These are phyloP conservation scores for Vitis labrusca DNA, from an alignment of 164 flowering plant genomes.

Conservation along the genomic window DNA sequence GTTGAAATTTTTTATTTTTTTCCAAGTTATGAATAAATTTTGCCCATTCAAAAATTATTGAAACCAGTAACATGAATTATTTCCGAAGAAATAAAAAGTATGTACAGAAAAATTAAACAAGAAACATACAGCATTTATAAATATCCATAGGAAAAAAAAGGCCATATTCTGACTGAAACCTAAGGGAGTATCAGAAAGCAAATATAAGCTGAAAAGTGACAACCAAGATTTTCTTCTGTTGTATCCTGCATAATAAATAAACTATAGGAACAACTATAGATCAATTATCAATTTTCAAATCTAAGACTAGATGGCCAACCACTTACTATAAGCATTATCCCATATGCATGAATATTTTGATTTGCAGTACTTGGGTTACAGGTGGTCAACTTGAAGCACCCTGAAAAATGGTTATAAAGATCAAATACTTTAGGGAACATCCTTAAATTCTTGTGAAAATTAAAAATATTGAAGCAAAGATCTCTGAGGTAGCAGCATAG, in stretches of 20 bases:
- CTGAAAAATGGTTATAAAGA: slow-evolving; percentile 39
- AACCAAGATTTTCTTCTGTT: not conserved
- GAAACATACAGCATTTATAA: too few relatives aligned
- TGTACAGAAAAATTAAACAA: too few relatives aligned
- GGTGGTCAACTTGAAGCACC: slow-evolving; percentile 68
- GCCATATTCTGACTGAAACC: too few relatives aligned
- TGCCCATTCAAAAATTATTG: too few relatives aligned
- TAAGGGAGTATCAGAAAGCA: too few relatives aligned
- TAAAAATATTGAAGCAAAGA: not conserved
- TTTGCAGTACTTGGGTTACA: slow-evolving; percentile 59
- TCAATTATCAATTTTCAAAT: not conserved
- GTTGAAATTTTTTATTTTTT: too few relatives aligned
- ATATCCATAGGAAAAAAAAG: too few relatives aligned
- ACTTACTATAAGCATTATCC: slow-evolving; percentile 82
- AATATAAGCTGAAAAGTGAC: not conserved
- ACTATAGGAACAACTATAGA: not conserved
- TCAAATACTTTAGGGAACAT: slow-evolving; percentile 4
- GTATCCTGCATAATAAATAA: not conserved
- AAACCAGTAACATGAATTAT: too few relatives aligned
- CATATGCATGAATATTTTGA: slow-evolving; percentile 86
- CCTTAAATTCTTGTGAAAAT: not conserved
- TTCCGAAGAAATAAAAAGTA: too few relatives aligned
- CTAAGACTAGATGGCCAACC: not conserved
- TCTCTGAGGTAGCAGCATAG: too few relatives aligned
- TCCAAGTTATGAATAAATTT: too few relatives aligned